phyloP scores from a whole-genome alignment of 176 grass and related monocot species.

The Triticum urartu region DNA sequence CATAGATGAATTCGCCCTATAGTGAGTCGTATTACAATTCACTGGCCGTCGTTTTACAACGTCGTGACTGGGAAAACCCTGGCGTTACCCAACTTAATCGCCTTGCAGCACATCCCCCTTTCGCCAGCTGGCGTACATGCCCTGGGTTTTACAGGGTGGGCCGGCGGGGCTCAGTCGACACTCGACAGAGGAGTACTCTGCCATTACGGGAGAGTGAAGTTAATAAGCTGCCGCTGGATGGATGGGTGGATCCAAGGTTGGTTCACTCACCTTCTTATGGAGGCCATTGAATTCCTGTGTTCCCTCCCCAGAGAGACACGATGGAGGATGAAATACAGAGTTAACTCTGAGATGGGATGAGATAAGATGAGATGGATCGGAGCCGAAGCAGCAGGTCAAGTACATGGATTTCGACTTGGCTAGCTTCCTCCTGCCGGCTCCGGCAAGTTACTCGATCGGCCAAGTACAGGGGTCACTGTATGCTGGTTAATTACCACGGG shows the following conservation, averaged over 20 bases:
- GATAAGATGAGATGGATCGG: background rate
- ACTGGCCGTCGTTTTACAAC: too few relatives aligned
- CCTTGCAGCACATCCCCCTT: too few relatives aligned
- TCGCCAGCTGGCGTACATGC: too few relatives aligned
- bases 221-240: background rate
- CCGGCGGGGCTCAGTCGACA: background rate
- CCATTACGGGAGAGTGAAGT: constrained; percentile 4
- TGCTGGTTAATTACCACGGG: too few relatives aligned
- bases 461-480: background rate
- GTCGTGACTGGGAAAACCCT: too few relatives aligned
- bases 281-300: constrained; percentile 58
- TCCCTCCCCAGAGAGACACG: background rate
- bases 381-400: constrained; percentile 17
- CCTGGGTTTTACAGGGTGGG: background rate
- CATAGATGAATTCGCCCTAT: constrained; percentile 4
- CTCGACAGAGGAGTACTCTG: constrained; percentile 17
- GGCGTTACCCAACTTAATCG: too few relatives aligned
- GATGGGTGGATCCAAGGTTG: background rate
- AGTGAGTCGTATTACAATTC: too few relatives aligned
- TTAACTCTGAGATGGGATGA: background rate
- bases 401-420: constrained; percentile 25
- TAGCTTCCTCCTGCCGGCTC: background rate
- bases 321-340: constrained; percentile 10
- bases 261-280: constrained; percentile 31
- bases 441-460: background rate